These are phyloP conservation scores for Beta macrorhiza DNA, from an alignment of 179 eudicot species.

Conservation along the genomic window DNA sequence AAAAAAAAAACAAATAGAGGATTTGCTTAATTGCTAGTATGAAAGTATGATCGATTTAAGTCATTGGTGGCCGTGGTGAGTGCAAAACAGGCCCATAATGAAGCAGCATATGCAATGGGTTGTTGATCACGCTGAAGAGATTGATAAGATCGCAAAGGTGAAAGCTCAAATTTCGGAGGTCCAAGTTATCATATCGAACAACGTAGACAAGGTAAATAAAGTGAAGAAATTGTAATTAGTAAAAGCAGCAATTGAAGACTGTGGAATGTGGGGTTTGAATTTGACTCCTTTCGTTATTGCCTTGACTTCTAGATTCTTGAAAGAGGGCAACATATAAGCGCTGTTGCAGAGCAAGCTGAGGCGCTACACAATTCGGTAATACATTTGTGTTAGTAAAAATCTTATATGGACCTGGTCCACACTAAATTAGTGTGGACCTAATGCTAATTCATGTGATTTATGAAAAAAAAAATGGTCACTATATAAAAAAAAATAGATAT, in stretches of 20 bases:
- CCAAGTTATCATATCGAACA: conserved; percentile 62
- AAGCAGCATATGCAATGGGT: conserved; percentile 73
- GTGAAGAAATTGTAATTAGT: neutral
- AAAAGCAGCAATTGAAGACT: neutral
- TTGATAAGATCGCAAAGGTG: conserved; percentile 57
- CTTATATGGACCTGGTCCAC: no score
- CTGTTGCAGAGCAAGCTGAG: conserved; percentile 44
- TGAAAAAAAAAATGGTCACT: no score
- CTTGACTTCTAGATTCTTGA: conserved; percentile 43
- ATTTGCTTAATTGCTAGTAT: no score
- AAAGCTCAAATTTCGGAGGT: conserved; percentile 70
- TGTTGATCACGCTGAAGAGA: conserved; percentile 69
- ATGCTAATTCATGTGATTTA: no score
- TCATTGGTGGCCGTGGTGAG: neutral
- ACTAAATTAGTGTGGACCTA: no score
- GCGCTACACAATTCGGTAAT: conserved; percentile 52
- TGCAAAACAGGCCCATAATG: conserved; percentile 51
- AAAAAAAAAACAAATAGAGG: no score
- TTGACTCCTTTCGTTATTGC: neutral
- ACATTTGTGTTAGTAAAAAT: no score
- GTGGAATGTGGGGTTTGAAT: neutral
- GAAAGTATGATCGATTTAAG: neutral
- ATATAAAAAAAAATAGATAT: no score
- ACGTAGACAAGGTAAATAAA: conserved; percentile 54
- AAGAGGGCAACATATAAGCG: conserved; percentile 44